Evolutionary conservation across 306 rosid genomes (phyloP), one percentile per base, ranked within the genome.

Genomic region (Comarum palustre): DNA sequence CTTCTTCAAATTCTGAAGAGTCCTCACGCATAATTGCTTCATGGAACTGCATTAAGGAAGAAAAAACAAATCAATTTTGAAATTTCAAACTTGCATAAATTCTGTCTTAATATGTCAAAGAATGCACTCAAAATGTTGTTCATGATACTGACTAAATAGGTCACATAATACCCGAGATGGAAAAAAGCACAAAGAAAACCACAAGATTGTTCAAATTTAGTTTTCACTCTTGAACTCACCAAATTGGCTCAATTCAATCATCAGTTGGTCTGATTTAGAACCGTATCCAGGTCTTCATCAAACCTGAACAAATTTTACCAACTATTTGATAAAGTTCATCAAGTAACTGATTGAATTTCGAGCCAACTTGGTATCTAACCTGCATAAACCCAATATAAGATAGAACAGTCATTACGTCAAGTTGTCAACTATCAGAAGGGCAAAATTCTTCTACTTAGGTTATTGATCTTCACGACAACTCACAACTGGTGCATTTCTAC

Each of bases 21-120:
- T 93, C 98, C 78, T 87, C 98, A 2, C 94, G 90, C 98, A 93
- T 90, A 63, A 93, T 90, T 81, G 98, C 98, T 81, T 93, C 98
- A 22, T 93, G 98, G 69, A 93, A 89, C 98, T 93, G 72, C 79
- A 66, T 67, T 20, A 83, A 39, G 31, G 74, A 82, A 84, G 73
- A 82, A 82, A 82, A 50, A 47, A 43, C 75, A 63, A 81, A 71
- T 57, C 66, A 72, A 76, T 71, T 68, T 48, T 85, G 45, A 83
- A 73, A 77, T 54, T 61, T 43, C 38, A 39, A 79, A 75, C 69
- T 61, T 59, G 60, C 39, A 46, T 48, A 13, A 68, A 57, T 36
- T 31, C 34, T 52, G 19, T 73, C 1, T 48, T 25, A 14, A 61
- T 42, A 64, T 75, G 74, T 22, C 47, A 48, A 69, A 68, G 68